Percentiles rank a stretch among this genome's conserved stretches.
Conservation (phyloP, 805 yeast genomes). For the Ogataea philodendri region DNA sequence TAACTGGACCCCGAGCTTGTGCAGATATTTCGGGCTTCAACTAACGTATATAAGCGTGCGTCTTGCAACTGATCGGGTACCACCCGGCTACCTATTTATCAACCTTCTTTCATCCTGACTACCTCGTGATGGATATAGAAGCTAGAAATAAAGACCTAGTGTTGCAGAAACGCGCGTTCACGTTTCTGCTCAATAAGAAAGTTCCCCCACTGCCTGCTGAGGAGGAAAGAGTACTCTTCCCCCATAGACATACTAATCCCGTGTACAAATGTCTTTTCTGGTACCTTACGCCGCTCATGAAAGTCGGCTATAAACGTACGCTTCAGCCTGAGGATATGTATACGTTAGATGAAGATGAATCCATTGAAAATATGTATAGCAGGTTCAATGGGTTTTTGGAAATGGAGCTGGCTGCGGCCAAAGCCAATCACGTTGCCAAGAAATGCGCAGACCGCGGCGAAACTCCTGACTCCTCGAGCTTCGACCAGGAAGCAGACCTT, state of each 20-base stretch:
- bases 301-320: slow-evolving; percentile 70
- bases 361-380: slow-evolving; percentile 40
- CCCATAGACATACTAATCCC: slow-evolving; percentile 42
- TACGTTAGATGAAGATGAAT: slow-evolving; percentile 41
- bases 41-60: too few species aligned
- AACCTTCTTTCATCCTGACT: too few species aligned
- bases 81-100: too few species aligned
- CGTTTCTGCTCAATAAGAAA: slow-evolving; percentile 47
- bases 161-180: slow-evolving; percentile 47
- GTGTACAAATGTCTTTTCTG: slow-evolving; percentile 51
- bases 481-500: slow-evolving; percentile 21
- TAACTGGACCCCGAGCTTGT: too few species aligned
- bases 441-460: slow-evolving; percentile 31
- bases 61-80: too few species aligned
- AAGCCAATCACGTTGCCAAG: slow-evolving; percentile 26
- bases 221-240: slow-evolving; percentile 51
- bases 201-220: slow-evolving; percentile 50
- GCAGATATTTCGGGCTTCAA: too few species aligned
- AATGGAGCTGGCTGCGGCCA: slow-evolving; percentile 31
- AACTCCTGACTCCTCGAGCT: slow-evolving; percentile 21
- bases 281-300: slow-evolving; percentile 67
- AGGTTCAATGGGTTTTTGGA: slow-evolving; percentile 38
- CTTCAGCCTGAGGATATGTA: slow-evolving; percentile 62
- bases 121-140: too few species aligned
- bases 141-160: too few species aligned